Percentiles rank a stretch among this genome's conserved stretches.
These are phyloP conservation scores for Penicillium ochrochloron DNA, from an alignment of 495 filamentous ascomycete species.

Conservation along the genomic window DNA sequence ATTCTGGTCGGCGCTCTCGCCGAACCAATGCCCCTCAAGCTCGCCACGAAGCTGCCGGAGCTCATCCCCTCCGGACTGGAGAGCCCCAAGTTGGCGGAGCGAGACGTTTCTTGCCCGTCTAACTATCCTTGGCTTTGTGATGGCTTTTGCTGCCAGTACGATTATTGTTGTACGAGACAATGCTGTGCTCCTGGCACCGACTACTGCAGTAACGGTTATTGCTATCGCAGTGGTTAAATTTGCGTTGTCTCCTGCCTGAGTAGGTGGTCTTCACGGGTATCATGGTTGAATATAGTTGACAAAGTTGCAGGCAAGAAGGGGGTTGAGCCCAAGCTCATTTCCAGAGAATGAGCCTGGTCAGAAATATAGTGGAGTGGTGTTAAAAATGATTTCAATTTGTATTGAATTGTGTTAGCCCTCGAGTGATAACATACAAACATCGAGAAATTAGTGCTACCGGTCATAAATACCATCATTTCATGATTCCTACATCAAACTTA, in stretches of 20 bases:
- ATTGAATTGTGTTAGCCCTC: no score
- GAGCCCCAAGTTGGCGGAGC: neutral
- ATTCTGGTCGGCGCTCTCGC: neutral
- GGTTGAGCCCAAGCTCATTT: neutral
- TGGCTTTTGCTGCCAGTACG: slow-evolving; percentile 3
- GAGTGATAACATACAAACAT: no score
- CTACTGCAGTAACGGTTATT: slow-evolving; percentile 4
- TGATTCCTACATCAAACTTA: no score
- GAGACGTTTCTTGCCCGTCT: slow-evolving; percentile 3
- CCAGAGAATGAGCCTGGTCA: no score
- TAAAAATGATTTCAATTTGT: no score
- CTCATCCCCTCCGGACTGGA: neutral
- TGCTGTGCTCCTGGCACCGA: slow-evolving; percentile 2
- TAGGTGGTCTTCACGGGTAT: neutral
- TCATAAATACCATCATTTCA: no score
- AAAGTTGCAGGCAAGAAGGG: neutral
- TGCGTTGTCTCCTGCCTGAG: neutral
- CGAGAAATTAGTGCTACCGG: no score
- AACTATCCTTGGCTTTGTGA: slow-evolving; percentile 1
- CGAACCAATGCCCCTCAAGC: neutral
- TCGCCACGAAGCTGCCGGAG: neutral
- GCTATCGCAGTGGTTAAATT: slow-evolving; percentile 2
- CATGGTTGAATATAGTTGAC: neutral
- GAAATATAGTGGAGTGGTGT: no score
- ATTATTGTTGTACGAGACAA: slow-evolving; percentile 1